A percentile compares a stretch with the other conserved stretches of the same genome.
Evolutionary conservation across 495 filamentous ascomycete genomes (phyloP).

Genomic region (Neurospora tetrasperma): DNA sequence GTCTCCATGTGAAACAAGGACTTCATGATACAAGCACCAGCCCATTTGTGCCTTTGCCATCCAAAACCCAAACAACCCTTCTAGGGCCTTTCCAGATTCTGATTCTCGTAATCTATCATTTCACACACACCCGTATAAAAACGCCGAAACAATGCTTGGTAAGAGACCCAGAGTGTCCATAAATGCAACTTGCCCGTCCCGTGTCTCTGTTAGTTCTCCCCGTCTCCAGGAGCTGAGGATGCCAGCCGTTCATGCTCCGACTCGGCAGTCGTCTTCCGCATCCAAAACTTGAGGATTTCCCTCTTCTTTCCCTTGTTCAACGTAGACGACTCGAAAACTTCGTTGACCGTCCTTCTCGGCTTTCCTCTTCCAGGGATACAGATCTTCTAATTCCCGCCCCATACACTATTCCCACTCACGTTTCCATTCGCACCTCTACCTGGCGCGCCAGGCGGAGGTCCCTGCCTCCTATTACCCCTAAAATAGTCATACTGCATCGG

Average conservation of each 20-base stretch:
- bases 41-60: neutral
- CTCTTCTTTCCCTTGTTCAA: neutral
- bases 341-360: neutral
- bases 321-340: neutral
- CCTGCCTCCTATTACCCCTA: slow-evolving; percentile 9
- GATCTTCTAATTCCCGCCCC: slow-evolving; percentile 20
- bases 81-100: neutral
- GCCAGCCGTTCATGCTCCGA: neutral
- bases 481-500: slow-evolving; percentile 29
- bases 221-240: neutral
- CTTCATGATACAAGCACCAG: neutral
- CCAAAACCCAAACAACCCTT: neutral
- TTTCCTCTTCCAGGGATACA: neutral
- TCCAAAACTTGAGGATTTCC: neutral
- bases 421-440: slow-evolving; percentile 3
- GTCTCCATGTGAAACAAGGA: neutral
- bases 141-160: slow-evolving; percentile 1
- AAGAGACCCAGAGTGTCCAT: neutral
- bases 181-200: neutral
- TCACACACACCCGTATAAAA: neutral
- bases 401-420: slow-evolving; percentile 4
- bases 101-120: neutral
- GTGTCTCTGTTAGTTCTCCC: neutral
- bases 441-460: slow-evolving; percentile 10
- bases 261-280: neutral